Percentiles rank a stretch among this genome's conserved stretches.
These are phyloP conservation scores for Centrapalus pauciflorus DNA, from an alignment of 129 eudicot genomes.

Conservation along the genomic window DNA sequence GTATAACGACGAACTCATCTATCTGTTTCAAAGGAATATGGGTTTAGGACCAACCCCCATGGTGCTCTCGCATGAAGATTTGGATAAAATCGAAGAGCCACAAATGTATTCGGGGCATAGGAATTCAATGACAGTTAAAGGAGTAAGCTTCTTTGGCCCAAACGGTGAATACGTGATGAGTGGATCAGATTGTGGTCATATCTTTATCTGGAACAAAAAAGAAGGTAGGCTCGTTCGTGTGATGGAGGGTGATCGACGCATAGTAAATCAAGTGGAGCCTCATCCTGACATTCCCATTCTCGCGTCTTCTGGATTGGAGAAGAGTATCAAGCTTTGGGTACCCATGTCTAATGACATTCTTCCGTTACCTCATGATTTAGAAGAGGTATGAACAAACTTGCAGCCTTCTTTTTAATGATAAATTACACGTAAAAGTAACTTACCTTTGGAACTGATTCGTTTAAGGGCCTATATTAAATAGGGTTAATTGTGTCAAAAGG, in stretches of 20 bases:
- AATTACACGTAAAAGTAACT: too few relatives aligned
- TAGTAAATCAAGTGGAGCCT: constrained; percentile 62
- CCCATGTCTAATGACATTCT: constrained; percentile 42
- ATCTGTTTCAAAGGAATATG: constrained; percentile 60
- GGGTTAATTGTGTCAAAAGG: too few relatives aligned
- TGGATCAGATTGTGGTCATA: constrained; percentile 91
- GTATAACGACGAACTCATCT: constrained; percentile 62
- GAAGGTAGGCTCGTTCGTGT: constrained; percentile 55
- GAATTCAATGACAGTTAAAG: constrained; percentile 67
- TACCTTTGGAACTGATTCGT: too few relatives aligned
- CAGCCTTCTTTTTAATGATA: too few relatives aligned
- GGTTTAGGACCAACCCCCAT: constrained; percentile 58
- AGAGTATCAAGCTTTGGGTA: constrained; percentile 67
- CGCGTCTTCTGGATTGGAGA: constrained; percentile 77
- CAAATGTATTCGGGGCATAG: constrained; percentile 67
- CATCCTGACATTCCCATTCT: constrained; percentile 67
- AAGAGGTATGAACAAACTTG: constrained; percentile 60
- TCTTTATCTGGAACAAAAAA: constrained; percentile 82
- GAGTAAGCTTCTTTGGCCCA: constrained; percentile 84
- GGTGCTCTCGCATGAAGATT: constrained; percentile 24
- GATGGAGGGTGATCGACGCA: constrained; percentile 62
- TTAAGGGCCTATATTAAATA: too few relatives aligned
- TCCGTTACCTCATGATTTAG: constrained; percentile 57
- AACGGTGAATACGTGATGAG: constrained; percentile 62
- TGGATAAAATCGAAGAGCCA: constrained; percentile 34